Evolutionary conservation across 371 early-diverging fungal genomes (phyloP).

Genomic region (Zychaea mexicana): DNA sequence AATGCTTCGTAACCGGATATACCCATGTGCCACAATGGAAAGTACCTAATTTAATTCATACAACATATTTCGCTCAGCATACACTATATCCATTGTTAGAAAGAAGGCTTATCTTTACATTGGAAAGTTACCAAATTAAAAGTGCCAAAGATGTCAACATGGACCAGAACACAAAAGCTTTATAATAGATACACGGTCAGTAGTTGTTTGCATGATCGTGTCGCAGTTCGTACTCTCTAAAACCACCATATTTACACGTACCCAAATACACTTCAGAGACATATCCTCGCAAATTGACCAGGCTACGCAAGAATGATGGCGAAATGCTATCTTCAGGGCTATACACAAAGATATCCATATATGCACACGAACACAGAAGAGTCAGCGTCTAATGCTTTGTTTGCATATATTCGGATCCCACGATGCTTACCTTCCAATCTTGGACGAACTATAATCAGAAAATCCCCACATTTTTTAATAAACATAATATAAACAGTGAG

Average conservation of each 20-base stretch:
- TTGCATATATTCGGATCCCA: neutral
- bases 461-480: too few species aligned
- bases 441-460: constrained; percentile 17
- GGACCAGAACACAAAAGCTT: constrained; percentile 81
- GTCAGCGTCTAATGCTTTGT: too few species aligned
- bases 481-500: too few species aligned
- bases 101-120: too few species aligned
- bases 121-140: constrained; percentile 73
- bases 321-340: constrained; percentile 44
- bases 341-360: too few species aligned
- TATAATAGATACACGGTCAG: constrained; percentile 10
- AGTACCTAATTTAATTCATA: too few species aligned
- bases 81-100: neutral
- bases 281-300: constrained; percentile 35
- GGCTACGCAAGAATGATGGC: constrained; percentile 29
- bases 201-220: too few species aligned
- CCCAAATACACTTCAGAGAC: constrained; percentile 61
- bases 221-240: too few species aligned
- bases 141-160: constrained; percentile 74
- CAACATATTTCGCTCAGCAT: too few species aligned
- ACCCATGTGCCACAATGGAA: constrained; percentile 88
- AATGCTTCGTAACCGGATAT: constrained; percentile 81
- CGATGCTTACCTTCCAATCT: constrained; percentile 19
- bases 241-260: too few species aligned
- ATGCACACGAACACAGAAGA: too few species aligned